Evolutionary conservation across 768 basidiomycete species (phyloP), one percentile per base, ranked within the genome.

Genomic region (Mycena indigotica): DNA sequence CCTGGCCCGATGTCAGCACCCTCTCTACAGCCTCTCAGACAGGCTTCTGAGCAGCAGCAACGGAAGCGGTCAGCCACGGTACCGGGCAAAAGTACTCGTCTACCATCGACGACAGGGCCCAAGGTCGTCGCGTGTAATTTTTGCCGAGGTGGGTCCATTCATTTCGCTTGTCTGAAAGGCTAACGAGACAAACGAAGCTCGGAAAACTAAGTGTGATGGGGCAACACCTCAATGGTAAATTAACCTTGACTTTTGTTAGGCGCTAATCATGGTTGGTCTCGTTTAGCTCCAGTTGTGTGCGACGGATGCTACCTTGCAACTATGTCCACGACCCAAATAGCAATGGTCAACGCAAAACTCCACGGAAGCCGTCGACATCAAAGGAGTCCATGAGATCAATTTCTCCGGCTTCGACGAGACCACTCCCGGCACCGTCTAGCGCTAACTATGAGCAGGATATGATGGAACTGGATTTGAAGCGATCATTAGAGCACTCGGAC

Each of bases 111-210:
- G 56, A 88, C 88, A 50, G 91, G 91, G 12, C 89, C 90, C 45
- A 93, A 93, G 68, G 88, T 92, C 13, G 90, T 93, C 23, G 91
- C 91, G 16, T 93, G 91, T 73, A 91, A 93, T 72, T 91, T 91
- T 69, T 93, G 91, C 73, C 83, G 91, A 77, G 89, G 91, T 92
- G 66, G 55, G 84, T 76, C 29, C 8, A 30, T 53, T 24, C 23
- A 26, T 23, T 5, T 28, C 24, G 13, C 39, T 29, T 50, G 8
- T 10, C 2, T 35, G 44, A 25, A 29, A 55, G 52, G 39, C 60
- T 3, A 17, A 15, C 21, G 51, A 39, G 16, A 30, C 28, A 24
- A 35, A 26, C 63, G 16, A 60, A 92, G 91, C 91, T 30, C 91
- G 91, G 58, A 93, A 93, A 76, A 93, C 91, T 19, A 88, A 91